Evolutionary conservation across 495 filamentous ascomycete species (phyloP).

Genomic region (Chaetomium fimeti): DNA sequence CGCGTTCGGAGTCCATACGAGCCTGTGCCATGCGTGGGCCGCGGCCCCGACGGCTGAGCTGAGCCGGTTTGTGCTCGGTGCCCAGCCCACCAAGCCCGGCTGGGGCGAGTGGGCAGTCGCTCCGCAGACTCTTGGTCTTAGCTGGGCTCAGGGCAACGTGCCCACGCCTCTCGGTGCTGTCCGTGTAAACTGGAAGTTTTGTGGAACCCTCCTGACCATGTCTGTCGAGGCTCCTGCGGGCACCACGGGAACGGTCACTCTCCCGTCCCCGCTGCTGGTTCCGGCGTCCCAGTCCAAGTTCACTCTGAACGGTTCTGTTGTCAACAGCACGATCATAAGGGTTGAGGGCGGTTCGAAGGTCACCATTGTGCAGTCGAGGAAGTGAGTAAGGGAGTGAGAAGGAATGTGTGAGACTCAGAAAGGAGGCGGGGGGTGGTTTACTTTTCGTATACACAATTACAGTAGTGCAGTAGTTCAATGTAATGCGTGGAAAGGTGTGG

Average conservation of each 20-base stretch:
- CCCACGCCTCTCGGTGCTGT: not conserved
- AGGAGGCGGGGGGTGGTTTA: not conserved
- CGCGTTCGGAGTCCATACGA: not conserved
- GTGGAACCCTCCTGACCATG: slow-evolving; percentile 6
- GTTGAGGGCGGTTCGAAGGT: not conserved
- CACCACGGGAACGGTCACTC: not conserved
- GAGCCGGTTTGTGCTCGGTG: slow-evolving; percentile 8
- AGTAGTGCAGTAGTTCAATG: not conserved
- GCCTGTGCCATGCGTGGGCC: slow-evolving; percentile 1
- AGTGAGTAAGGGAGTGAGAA: not conserved
- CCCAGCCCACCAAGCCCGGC: slow-evolving; percentile 6
- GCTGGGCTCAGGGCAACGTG: not conserved
- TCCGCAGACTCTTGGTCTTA: slow-evolving; percentile 8
- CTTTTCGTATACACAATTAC: not conserved
- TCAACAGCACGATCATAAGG: not conserved
- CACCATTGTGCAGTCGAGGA: slow-evolving; percentile 5
- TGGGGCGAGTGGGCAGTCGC: slow-evolving; percentile 1
- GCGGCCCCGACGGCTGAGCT: slow-evolving; percentile 5
- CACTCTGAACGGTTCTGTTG: not conserved
- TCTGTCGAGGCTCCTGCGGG: not conserved
- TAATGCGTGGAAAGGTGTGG: not conserved
- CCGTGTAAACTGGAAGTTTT: slow-evolving; percentile 1
- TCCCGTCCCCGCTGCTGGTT: slow-evolving; percentile 2
- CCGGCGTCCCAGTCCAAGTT: slow-evolving; percentile 6
- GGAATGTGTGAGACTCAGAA: not conserved